A percentile compares a stretch with the other conserved stretches of the same genome.
These are phyloP conservation scores for Venturiaceae sp. DNA, from an alignment of 2,329 filamentous ascomycete species.

Conservation along the genomic window DNA sequence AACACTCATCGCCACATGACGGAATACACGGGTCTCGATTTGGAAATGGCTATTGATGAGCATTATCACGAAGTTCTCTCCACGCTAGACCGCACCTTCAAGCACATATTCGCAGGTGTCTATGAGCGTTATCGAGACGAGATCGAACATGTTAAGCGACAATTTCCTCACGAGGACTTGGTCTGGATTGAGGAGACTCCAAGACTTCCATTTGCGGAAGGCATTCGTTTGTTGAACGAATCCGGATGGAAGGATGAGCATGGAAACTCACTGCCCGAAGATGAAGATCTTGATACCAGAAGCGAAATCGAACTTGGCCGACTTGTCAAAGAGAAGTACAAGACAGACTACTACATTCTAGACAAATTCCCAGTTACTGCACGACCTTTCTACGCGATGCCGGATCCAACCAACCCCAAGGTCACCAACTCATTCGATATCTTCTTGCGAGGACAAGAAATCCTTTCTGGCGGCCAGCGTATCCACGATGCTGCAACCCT, in stretches of 20 bases:
- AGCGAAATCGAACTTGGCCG: conserved; percentile 81
- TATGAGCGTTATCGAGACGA: conserved; percentile 62
- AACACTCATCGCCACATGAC: conserved; percentile 93
- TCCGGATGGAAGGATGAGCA: conserved; percentile 70
- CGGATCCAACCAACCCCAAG: conserved; percentile 59
- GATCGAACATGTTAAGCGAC: conserved; percentile 68
- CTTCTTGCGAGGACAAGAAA: conserved; percentile 87
- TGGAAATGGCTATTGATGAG: conserved; percentile 85
- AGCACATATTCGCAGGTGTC: conserved; percentile 64
- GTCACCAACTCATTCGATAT: conserved; percentile 93
- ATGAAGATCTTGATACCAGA: conserved; percentile 74
- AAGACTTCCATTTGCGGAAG: conserved; percentile 70
- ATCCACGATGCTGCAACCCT: conserved; percentile 72
- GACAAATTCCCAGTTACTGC: conserved; percentile 85
- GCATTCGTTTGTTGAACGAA: conserved; percentile 68
- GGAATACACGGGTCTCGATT: conserved; percentile 85
- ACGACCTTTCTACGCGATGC: conserved; percentile 86
- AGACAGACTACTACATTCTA: conserved; percentile 86
- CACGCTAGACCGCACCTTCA: conserved; percentile 70
- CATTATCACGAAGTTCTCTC: conserved; percentile 83
- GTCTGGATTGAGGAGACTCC: conserved; percentile 82
- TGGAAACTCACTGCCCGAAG: conserved; percentile 57
- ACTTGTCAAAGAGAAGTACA: conserved; percentile 75
- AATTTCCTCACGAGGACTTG: conserved; percentile 79
- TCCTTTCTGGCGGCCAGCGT: conserved; percentile 85